Percentiles rank a stretch among this genome's conserved stretches.
These are phyloP conservation scores for Cryphonectria naterciae DNA, from an alignment of 2,329 filamentous ascomycete species.

Conservation along the genomic window DNA sequence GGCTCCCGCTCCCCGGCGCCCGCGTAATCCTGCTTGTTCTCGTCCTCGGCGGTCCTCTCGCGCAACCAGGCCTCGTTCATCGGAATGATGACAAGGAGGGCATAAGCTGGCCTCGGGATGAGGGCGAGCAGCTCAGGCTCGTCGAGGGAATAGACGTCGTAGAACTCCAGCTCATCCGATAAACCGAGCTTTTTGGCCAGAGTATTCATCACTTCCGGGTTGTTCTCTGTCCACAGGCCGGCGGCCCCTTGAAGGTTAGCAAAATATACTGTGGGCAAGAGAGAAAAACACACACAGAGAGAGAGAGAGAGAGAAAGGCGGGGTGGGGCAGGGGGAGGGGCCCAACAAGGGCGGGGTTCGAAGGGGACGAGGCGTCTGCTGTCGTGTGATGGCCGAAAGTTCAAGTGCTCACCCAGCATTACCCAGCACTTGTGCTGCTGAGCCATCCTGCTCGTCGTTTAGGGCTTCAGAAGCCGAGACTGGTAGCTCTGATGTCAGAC, in stretches of 20 bases:
- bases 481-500: constrained; percentile 27
- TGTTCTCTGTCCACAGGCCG: constrained; percentile 50
- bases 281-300: no score
- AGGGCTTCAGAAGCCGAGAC: constrained; percentile 15
- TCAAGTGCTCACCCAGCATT: constrained; percentile 24
- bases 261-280: not conserved
- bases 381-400: constrained; percentile 1
- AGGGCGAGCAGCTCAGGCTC: constrained; percentile 76
- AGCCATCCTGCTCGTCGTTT: constrained; percentile 19
- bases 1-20: constrained; percentile 55
- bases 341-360: not conserved
- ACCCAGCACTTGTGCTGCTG: constrained; percentile 21
- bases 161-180: constrained; percentile 69
- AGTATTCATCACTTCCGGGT: constrained; percentile 77
- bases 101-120: constrained; percentile 75
- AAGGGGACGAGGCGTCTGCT: constrained; percentile 5
- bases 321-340: not conserved
- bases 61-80: constrained; percentile 49
- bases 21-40: constrained; percentile 52
- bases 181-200: constrained; percentile 75
- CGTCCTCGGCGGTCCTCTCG: constrained; percentile 59
- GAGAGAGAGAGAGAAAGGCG: not conserved
- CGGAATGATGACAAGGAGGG: constrained; percentile 81
- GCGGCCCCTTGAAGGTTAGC: constrained; percentile 11
- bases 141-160: constrained; percentile 82